phyloP scores from a whole-genome alignment of 2,329 filamentous ascomycete species.

The Xylariomycetidae sp. region DNA sequence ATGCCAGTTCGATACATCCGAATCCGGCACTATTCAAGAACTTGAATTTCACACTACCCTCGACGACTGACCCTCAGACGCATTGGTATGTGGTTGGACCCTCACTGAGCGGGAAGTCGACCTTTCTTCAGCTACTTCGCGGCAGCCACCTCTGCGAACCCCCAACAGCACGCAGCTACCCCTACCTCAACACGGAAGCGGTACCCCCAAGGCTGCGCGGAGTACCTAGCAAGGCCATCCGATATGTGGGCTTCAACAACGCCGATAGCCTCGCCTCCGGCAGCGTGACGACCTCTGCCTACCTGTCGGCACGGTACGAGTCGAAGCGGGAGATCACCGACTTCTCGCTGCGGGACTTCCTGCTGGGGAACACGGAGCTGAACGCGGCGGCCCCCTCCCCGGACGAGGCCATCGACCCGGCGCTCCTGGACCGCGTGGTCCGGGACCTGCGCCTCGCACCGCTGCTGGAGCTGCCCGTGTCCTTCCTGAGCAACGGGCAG shows the following conservation, averaged over 20 bases:
- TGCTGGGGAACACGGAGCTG: slow-evolving; percentile 75
- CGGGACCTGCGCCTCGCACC: slow-evolving; percentile 61
- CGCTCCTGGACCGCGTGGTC: slow-evolving; percentile 57
- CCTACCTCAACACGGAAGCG: slow-evolving; percentile 62
- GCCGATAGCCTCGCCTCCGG: slow-evolving; percentile 56
- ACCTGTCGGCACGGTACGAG: slow-evolving; percentile 87
- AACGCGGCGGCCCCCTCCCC: slow-evolving; percentile 57
- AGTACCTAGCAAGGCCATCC: slow-evolving; percentile 64
- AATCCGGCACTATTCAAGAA: slow-evolving; percentile 71
- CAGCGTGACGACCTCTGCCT: slow-evolving; percentile 64
- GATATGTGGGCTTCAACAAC: slow-evolving; percentile 85
- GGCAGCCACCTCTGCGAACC: slow-evolving; percentile 73
- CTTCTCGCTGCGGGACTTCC: slow-evolving; percentile 74
- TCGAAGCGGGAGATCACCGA: slow-evolving; percentile 80
- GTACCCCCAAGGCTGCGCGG: slow-evolving; percentile 50
- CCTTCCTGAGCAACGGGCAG: slow-evolving; percentile 91
- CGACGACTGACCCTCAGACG: slow-evolving; percentile 41
- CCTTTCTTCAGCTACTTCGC: slow-evolving; percentile 71
- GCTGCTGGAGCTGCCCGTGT: slow-evolving; percentile 74
- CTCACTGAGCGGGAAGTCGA: slow-evolving; percentile 72
- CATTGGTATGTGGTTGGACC: slow-evolving; percentile 84
- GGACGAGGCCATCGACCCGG: slow-evolving; percentile 41
- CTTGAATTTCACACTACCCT: slow-evolving; percentile 64
- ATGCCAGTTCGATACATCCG: slow-evolving; percentile 37
- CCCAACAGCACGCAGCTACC: slow-evolving; percentile 69